Conservation (phyloP, 2,329 filamentous ascomycete species). For the Corinectria fuckeliana region DNA sequence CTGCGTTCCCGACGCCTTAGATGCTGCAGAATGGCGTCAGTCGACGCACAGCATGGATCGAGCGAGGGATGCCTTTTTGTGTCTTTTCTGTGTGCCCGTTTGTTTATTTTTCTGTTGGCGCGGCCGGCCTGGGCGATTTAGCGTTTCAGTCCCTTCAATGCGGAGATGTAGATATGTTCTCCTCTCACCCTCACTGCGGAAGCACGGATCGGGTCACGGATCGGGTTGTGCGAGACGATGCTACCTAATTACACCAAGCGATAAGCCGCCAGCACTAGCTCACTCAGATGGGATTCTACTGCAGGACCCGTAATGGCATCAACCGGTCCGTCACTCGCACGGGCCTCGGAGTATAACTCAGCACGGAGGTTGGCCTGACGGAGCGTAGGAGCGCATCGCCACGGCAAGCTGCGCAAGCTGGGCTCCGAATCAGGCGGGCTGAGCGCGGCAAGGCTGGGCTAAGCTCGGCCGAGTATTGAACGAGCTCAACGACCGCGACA, state of each 20-base stretch:
- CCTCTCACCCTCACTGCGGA: no score
- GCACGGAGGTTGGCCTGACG: neutral
- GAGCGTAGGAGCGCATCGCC: constrained; percentile 16
- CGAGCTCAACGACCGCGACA: constrained; percentile 23
- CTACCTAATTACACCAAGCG: constrained; percentile 18
- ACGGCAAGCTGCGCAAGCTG: constrained; percentile 33
- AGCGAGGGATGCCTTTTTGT: constrained; percentile 5
- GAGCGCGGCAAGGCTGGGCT: constrained; percentile 20
- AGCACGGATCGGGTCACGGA: constrained; percentile 16
- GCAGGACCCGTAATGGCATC: no score
- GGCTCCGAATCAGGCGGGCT: constrained; percentile 23
- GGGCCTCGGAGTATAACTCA: neutral
- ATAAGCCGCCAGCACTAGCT: constrained; percentile 1
- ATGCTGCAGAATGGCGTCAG: constrained; percentile 23
- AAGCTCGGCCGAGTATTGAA: neutral
- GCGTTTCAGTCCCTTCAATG: constrained; percentile 24
- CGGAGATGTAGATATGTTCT: constrained; percentile 34
- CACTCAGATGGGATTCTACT: constrained; percentile 23
- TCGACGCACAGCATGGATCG: constrained; percentile 9
- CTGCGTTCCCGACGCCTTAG: constrained; percentile 16
- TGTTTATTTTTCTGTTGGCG: neutral
- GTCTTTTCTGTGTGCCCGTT: no score
- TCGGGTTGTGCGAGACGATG: constrained; percentile 22
- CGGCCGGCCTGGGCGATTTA: neutral
- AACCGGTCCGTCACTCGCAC: no score